These are phyloP conservation scores for Trametes versicolor DNA, from an alignment of 1,284 basidiomycete species.

Conservation along the genomic window DNA sequence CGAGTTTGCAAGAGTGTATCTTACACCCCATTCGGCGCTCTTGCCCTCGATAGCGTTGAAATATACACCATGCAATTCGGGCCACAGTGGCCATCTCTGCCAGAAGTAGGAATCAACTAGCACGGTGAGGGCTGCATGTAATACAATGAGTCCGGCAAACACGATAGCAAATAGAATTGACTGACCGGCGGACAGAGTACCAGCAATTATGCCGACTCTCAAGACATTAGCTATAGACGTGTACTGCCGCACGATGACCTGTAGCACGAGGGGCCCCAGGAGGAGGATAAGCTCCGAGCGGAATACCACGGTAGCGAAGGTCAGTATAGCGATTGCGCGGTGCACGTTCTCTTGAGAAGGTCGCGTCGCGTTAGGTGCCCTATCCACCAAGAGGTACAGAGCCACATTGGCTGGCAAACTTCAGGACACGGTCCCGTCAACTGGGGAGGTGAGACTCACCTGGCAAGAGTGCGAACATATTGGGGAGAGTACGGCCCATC, in stretches of 20 bases:
- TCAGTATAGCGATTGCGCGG: slow-evolving; percentile 61
- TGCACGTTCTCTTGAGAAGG: slow-evolving; percentile 50
- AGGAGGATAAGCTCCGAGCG: slow-evolving; percentile 85
- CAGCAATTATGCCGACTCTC: slow-evolving; percentile 62
- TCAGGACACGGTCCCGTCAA: neutral
- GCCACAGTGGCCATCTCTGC: slow-evolving; percentile 81
- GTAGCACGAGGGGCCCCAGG: slow-evolving; percentile 69
- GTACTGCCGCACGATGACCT: slow-evolving; percentile 58
- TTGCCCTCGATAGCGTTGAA: slow-evolving; percentile 94
- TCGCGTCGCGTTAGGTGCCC: slow-evolving; percentile 51
- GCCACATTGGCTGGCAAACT: slow-evolving; percentile 69
- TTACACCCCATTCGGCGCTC: slow-evolving; percentile 91
- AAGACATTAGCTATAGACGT: slow-evolving; percentile 58
- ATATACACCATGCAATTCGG: slow-evolving; percentile 82
- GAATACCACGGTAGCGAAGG: slow-evolving; percentile 77
- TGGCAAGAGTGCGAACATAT: slow-evolving; percentile 89
- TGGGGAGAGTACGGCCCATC: slow-evolving; percentile 92
- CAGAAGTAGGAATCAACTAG: slow-evolving; percentile 91
- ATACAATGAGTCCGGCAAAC: neutral
- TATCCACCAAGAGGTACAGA: slow-evolving; percentile 61
- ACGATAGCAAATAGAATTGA: slow-evolving; percentile 9
- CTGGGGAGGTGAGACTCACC: slow-evolving; percentile 56
- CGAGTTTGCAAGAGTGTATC: slow-evolving; percentile 42
- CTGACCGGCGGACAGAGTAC: slow-evolving; percentile 67
- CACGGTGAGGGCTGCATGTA: slow-evolving; percentile 65